phyloP scores from a whole-genome alignment of 768 basidiomycete species.

The Mycena sanguinolenta region DNA sequence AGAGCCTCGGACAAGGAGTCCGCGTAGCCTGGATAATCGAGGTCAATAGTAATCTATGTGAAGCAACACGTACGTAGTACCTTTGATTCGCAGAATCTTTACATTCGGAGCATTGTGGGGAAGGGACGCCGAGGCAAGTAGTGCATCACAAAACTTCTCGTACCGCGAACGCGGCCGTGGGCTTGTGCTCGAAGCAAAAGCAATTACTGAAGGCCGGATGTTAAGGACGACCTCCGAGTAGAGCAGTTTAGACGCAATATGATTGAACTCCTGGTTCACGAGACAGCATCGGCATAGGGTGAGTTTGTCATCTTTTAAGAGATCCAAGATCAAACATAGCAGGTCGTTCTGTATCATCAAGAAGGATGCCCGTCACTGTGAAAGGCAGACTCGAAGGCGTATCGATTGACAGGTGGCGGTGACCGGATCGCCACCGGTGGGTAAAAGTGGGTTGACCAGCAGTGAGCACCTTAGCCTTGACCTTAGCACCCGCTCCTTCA shows the following conservation, averaged over 20 bases:
- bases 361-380: too few relatives aligned
- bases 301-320: conserved; percentile 49
- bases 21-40: conserved; percentile 33
- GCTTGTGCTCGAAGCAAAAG: conserved; percentile 6
- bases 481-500: too few relatives aligned
- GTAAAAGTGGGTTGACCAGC: too few relatives aligned
- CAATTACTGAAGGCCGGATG: background rate
- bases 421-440: too few relatives aligned
- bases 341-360: too few relatives aligned
- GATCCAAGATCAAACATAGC: conserved; percentile 43
- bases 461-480: too few relatives aligned
- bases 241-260: conserved; percentile 58
- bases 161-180: conserved; percentile 1
- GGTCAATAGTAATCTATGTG: background rate
- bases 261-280: conserved; percentile 61
- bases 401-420: too few relatives aligned
- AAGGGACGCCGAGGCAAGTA: conserved; percentile 53
- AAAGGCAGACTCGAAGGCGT: too few relatives aligned
- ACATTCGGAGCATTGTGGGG: conserved; percentile 58
- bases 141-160: conserved; percentile 17
- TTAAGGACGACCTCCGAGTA: conserved; percentile 59
- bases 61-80: conserved; percentile 46
- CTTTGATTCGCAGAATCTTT: conserved; percentile 57
- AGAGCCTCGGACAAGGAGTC: conserved; percentile 15
- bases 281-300: conserved; percentile 58